phyloP scores from a whole-genome alignment of 2,329 filamentous ascomycete species.

The Metarhizium rileyi region DNA sequence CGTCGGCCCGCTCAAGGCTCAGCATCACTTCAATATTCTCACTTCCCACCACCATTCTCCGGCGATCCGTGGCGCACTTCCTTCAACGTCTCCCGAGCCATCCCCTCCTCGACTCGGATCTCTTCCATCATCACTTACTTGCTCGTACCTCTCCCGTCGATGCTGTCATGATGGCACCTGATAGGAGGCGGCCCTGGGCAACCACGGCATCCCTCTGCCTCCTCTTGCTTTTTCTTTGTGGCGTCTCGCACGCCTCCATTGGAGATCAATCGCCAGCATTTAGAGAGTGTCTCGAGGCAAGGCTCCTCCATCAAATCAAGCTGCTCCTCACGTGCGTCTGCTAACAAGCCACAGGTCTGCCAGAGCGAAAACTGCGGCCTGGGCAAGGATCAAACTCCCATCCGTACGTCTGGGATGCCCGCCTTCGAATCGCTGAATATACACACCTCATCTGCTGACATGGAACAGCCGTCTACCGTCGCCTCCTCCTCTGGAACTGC shows the following conservation, averaged over 20 bases:
- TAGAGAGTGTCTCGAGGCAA: conserved; percentile 71
- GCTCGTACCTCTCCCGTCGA: conserved; percentile 11
- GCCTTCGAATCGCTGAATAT: background rate
- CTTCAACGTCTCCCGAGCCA: background rate
- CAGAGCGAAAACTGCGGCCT: conserved; percentile 66
- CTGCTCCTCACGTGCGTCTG: conserved; percentile 9
- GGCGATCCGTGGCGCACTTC: background rate
- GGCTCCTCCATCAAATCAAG: conserved; percentile 4
- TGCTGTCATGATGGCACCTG: conserved; percentile 23
- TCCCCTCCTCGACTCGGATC: background rate
- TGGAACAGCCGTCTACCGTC: conserved; percentile 63
- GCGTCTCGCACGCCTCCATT: conserved; percentile 55
- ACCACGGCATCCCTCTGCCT: conserved; percentile 24
- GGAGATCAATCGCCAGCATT: conserved; percentile 87
- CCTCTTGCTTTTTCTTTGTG: conserved; percentile 29
- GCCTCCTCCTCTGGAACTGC: conserved; percentile 86
- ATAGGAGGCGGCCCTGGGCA: conserved; percentile 23
- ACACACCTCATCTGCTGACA: conserved; percentile 5
- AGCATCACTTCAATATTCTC: too few relatives aligned
- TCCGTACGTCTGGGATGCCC: conserved; percentile 49
- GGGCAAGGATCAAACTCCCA: conserved; percentile 46
- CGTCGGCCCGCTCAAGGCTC: background rate
- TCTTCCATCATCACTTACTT: background rate
- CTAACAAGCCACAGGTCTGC: conserved; percentile 57
- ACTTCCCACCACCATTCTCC: background rate